Evolutionary conservation across 2,329 filamentous ascomycete species (phyloP).

Genomic region (Nemania sp.): DNA sequence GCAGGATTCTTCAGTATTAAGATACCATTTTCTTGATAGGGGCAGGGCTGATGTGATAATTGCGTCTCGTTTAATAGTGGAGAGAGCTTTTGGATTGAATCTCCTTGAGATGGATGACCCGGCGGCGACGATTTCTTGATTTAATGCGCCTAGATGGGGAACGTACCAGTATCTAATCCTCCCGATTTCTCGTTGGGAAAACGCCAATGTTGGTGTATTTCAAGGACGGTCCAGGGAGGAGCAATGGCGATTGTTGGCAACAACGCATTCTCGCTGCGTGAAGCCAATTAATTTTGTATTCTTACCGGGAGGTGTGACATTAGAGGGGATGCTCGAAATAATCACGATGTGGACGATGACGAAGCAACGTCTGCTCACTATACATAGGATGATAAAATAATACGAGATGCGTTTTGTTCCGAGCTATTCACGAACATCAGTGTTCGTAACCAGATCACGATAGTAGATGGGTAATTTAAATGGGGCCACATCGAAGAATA

Average conservation of each 20-base stretch:
- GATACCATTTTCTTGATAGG: conserved; percentile 11
- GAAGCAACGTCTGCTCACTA: too few species aligned
- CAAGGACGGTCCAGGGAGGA: too few species aligned
- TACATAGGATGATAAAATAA: too few species aligned
- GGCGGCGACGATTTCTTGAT: background rate
- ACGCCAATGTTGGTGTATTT: background rate
- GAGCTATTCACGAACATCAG: too few species aligned
- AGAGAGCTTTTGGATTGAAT: too few species aligned
- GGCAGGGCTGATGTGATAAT: background rate
- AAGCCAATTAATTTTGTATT: conserved; percentile 19
- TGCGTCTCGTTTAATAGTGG: too few species aligned
- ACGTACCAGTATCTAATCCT: conserved; percentile 16
- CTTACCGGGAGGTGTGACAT: conserved; percentile 1
- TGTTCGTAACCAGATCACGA: background rate
- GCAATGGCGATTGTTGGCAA: too few species aligned
- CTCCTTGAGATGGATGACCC: too few species aligned
- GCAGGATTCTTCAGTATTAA: conserved; percentile 2
- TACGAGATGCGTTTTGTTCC: too few species aligned
- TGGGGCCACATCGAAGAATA: too few species aligned
- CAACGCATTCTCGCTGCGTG: too few species aligned
- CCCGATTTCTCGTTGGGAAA: conserved; percentile 18
- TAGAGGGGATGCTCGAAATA: background rate
- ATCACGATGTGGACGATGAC: background rate
- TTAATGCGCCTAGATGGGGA: background rate
- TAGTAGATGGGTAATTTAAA: too few species aligned